Evolutionary conservation across 139 green algal species (phyloP).

Genomic region (Chlorella vulgaris): DNA sequence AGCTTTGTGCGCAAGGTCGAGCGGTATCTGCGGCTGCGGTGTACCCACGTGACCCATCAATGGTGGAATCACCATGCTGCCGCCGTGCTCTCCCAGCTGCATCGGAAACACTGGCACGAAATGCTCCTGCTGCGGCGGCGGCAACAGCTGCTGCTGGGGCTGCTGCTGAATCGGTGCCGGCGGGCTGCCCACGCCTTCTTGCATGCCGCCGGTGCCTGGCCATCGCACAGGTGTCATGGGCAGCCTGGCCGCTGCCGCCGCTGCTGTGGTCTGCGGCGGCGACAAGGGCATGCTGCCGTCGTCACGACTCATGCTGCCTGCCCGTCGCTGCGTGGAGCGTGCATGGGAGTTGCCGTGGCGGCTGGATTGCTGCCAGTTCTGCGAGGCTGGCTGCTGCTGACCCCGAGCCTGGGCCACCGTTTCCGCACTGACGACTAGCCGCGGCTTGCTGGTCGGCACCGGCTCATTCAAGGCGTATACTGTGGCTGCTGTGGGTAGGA

Average conservation of each 20-base stretch:
- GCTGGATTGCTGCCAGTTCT: not conserved
- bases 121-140: too few relatives aligned
- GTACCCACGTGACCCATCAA: too few relatives aligned
- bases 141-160: not conserved
- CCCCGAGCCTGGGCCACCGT: constrained; percentile 22
- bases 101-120: too few relatives aligned
- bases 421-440: constrained; percentile 25
- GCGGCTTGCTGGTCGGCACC: constrained; percentile 31
- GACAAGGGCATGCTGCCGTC: not conserved
- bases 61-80: too few relatives aligned
- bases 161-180: not conserved
- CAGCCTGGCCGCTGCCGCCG: not conserved
- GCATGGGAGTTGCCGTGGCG: not conserved
- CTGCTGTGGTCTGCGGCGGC: not conserved
- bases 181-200: not conserved
- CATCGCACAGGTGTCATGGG: not conserved
- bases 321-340: not conserved
- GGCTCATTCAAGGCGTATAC: constrained; percentile 30
- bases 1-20: not conserved
- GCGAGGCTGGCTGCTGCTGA: not conserved
- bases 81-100: too few relatives aligned
- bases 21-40: not conserved
- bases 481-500: constrained; percentile 12
- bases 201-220: not conserved
- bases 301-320: not conserved